Base-by-base conservation (phyloP, 495 filamentous ascomycete species). In the Bathelium albidoporum region DNA sequence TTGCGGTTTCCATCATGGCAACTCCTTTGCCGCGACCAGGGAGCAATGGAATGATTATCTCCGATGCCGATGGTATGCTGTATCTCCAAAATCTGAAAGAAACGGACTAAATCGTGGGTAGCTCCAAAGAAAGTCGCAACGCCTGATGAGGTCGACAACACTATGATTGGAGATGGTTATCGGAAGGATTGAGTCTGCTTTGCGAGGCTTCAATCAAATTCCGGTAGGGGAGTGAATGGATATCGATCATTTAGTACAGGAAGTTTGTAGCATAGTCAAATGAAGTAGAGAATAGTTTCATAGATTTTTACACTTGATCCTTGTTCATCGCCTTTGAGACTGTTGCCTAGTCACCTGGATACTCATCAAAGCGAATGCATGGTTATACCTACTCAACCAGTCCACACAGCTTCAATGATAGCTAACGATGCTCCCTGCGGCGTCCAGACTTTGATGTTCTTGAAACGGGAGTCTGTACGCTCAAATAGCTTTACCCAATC, bases 401-500 rank as follows among this genome's bases (percentile, higher is more conserved):
- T 11, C 64, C 64, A 66, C 11, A 62, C 22, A 43, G 64, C 64
- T 41, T 66, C 64, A 10, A 62, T 53, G 59, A 59, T 32, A 1
- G 41, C 28, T 11, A 60, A 36, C 16, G 36, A 18, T 22, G 52
- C 58, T 20, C 58, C 61, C 34, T 55, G 11, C 29, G 62, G 58
- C n/a, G 22, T 44, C 39, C 11, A 65, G 26, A 65, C 62, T 2
- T 65, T 59, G 11, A 45, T 31, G 32, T 65, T 44, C 58, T 41
- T 58, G 49, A 67, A 67, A 22, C 65, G 18, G 2, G 44, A 7
- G 28, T 67, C 65, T 24, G 67, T 65, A 14, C 58, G 34, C 43
- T 59, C 18, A 34, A 69, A 64, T 28, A 69, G 2, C 4, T 44
- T 26, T 22, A 16, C 14, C 67, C 65, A 69, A n/a, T 67, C 67